Percentiles rank a stretch among this genome's conserved stretches.
phyloP scores from a whole-genome alignment of 257 asterid species.

The Salvia rosmarinus region DNA sequence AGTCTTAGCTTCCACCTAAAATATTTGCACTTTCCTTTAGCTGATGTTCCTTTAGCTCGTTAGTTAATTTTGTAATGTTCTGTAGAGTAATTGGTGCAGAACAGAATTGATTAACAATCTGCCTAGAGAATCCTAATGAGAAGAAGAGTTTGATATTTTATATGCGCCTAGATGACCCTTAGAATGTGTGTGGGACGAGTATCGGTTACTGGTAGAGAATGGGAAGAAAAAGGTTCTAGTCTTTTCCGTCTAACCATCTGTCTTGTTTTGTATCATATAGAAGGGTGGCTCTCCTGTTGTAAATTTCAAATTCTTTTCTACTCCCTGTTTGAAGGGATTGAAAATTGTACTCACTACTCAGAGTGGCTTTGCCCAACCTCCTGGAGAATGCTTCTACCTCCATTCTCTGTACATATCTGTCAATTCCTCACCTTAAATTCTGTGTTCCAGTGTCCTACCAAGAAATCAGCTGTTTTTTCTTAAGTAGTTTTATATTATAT shows the following conservation, averaged over 20 bases:
- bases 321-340: not conserved
- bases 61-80: not conserved
- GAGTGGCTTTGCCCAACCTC: not conserved
- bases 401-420: not conserved
- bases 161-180: not conserved
- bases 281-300: not conserved
- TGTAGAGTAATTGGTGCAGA: not conserved
- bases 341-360: not conserved
- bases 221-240: not conserved
- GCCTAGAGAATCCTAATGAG: not conserved
- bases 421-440: not conserved
- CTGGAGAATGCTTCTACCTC: not conserved
- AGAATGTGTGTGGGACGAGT: too few relatives aligned
- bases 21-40: not conserved
- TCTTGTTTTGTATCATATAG: constrained; percentile 3
- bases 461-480: not conserved
- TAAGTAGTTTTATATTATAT: not conserved
- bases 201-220: too few relatives aligned
- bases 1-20: constrained; percentile 5
- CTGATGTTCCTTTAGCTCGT: not conserved
- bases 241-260: not conserved
- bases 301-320: not conserved
- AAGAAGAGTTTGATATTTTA: not conserved
- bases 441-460: not conserved
- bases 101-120: not conserved